These are phyloP conservation scores for Pyrenophora graminea DNA, from an alignment of 2,329 filamentous ascomycete species.

Conservation along the genomic window DNA sequence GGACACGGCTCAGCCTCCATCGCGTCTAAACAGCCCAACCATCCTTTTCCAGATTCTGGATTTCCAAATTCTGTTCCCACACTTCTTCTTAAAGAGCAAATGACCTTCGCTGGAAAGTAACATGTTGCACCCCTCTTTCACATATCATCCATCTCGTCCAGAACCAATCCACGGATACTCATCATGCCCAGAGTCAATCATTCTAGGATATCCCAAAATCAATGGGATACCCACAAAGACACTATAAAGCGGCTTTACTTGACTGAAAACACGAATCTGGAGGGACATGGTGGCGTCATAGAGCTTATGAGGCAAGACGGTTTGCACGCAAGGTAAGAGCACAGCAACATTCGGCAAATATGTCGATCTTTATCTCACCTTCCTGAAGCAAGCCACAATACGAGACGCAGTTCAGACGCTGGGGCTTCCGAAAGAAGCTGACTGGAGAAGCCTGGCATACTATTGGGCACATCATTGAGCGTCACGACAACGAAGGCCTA, in stretches of 20 bases:
- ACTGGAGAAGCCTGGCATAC: slow-evolving; percentile 23
- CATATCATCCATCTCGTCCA: not conserved
- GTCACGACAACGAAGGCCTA: slow-evolving; percentile 7
- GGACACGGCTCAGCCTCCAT: not conserved
- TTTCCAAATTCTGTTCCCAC: not conserved
- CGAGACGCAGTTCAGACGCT: slow-evolving; percentile 29
- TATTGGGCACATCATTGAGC: slow-evolving; percentile 19
- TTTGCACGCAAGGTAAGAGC: not conserved
- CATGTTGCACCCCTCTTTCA: too few species aligned
- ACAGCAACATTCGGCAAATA: not conserved
- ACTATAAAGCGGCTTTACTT: not conserved
- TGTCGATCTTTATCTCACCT: not conserved
- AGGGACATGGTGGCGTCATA: not conserved
- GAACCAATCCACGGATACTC: not conserved
- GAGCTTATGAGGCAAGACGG: not conserved
- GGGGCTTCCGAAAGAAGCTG: slow-evolving; percentile 32
- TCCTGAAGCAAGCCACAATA: slow-evolving; percentile 24
- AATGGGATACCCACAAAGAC: not conserved
- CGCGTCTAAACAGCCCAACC: not conserved
- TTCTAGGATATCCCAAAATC: not conserved
- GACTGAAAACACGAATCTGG: not conserved
- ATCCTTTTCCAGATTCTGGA: not conserved
- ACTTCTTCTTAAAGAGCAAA: too few species aligned
- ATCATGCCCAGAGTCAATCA: not conserved
- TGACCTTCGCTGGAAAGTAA: too few species aligned